Evolutionary conservation across 73 alveolate species (phyloP).

Genomic region (Paramecium caudatum): DNA sequence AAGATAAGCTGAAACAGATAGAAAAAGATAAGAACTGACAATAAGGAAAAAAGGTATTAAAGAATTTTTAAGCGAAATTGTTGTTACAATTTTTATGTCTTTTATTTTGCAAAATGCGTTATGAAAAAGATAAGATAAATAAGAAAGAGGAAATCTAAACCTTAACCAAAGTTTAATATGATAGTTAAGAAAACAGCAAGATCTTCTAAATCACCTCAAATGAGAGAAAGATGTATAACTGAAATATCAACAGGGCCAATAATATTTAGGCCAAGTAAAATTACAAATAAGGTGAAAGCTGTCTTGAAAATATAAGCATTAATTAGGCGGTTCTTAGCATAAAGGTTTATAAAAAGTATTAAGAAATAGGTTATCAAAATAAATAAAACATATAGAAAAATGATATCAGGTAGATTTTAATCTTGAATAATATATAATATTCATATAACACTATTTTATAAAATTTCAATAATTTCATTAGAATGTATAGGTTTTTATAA

Average conservation of each 20-base stretch:
- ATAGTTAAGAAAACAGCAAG: background rate
- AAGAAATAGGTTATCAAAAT: background rate
- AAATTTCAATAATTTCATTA: slow-evolving; percentile 19
- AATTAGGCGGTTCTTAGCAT: background rate
- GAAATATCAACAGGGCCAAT: slow-evolving; percentile 30
- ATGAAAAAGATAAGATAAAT: background rate
- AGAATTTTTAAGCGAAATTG: background rate
- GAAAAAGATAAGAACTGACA: background rate
- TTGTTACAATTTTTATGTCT: background rate
- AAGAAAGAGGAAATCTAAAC: background rate
- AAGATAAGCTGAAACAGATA: background rate
- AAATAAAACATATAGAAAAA: background rate
- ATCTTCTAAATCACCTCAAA: background rate
- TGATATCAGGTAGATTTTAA: too few species aligned
- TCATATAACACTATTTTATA: too few species aligned
- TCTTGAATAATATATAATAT: too few species aligned
- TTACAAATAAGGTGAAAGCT: background rate
- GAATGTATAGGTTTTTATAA: slow-evolving; percentile 54
- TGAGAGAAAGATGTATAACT: slow-evolving; percentile 13
- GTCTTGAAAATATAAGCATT: background rate
- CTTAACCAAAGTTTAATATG: background rate
- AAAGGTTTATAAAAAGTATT: background rate
- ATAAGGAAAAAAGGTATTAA: background rate
- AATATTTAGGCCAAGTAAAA: background rate
- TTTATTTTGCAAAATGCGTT: background rate